Evolutionary conservation across 306 rosid species (phyloP).

Genomic region (Fragaria vesca): DNA sequence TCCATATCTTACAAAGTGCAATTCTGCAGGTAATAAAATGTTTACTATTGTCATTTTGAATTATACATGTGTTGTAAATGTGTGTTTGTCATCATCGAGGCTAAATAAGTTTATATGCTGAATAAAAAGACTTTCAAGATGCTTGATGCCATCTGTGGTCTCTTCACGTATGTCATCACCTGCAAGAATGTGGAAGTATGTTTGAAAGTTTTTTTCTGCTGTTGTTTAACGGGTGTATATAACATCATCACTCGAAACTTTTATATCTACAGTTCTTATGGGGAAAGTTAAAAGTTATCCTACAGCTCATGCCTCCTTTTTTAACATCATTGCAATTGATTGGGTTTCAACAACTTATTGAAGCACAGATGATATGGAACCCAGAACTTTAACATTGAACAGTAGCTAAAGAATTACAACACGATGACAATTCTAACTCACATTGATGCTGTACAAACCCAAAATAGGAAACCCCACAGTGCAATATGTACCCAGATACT

Average conservation of each 20-base stretch:
- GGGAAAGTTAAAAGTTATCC: neutral
- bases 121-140: neutral
- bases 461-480: neutral
- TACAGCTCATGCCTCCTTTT: neutral
- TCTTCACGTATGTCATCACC: neutral
- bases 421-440: neutral
- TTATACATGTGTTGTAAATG: neutral
- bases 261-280: neutral
- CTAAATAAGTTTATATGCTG: neutral
- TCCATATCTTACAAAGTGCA: conserved; percentile 44
- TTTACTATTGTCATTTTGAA: neutral
- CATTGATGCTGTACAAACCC: neutral
- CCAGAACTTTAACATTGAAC: neutral
- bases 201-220: neutral
- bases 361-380: neutral
- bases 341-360: neutral
- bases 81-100: neutral
- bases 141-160: neutral
- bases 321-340: neutral
- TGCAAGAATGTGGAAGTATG: neutral
- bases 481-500: neutral
- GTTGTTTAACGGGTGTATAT: neutral
- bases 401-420: neutral
- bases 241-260: neutral
- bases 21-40: conserved; percentile 56